Evolutionary conservation across 768 basidiomycete genomes (phyloP), one percentile per base, ranked within the genome.

Genomic region (Russula abietina): DNA sequence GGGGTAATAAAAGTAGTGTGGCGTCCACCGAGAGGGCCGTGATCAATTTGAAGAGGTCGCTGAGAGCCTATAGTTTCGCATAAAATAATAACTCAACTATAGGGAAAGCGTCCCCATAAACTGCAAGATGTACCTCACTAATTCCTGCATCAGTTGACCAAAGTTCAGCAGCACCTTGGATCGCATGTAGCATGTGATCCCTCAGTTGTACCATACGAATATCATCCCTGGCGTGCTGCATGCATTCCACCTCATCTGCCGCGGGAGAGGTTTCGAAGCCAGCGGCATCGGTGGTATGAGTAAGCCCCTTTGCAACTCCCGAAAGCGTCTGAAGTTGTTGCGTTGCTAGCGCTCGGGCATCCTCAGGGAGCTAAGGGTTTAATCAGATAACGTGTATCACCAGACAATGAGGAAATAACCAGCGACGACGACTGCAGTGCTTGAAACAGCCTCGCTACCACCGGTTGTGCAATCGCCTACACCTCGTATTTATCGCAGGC

Each of bases 281-380:
- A 45, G 81, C 76, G 51, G 84, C 81, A 68, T 95, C 94, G 5
- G 81, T 80, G 0, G 83, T 83, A 16, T 88, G 83, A 0, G 95
- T 92, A 7, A 98, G 79, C 4, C 95, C 95, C 63, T 88, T 89
- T 1, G 92, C 90, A 30, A 94, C 84, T 11, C 93, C 95, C 0
- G 91, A 82, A 16, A 98, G 77, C 0, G 87, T 89, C 67, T 90
- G 87, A 1, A 96, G 79, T 62, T 93, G 87, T 16, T 86, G 79
- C 24, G 91, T 83, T 2, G 84, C 83, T 3, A 85, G 70, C 0
- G 75, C 70, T 7, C 86, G 84, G 0, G 91, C 84, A 64, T 91
- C 89, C 38, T 90, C 88, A 0, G 87, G 87, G 17, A 83, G 76
- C 90, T 92, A 1, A 17, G 16, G 26, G 36, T 50, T 4, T 33